phyloP scores from a whole-genome alignment of 2,329 filamentous ascomycete genomes.

The Cytospora piceae region DNA sequence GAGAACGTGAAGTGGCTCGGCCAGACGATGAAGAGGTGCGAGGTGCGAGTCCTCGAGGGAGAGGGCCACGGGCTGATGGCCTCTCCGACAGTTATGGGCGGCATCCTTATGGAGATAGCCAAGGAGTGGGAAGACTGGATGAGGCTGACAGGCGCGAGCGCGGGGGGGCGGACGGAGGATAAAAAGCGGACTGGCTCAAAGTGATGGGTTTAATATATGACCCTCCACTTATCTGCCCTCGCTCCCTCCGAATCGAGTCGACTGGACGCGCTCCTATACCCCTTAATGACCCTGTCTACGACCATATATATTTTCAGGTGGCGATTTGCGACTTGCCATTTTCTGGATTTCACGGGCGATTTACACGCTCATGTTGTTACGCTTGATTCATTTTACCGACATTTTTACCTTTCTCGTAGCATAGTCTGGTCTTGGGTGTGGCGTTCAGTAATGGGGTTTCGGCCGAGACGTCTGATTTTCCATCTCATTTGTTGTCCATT shows the following conservation, averaged over 20 bases:
- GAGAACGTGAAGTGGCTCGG: constrained; percentile 96
- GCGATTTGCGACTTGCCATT: neutral
- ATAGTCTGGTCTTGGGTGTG: neutral
- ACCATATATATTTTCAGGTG: neutral
- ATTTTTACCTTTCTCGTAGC: neutral
- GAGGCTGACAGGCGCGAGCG: constrained; percentile 51
- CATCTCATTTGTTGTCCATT: neutral
- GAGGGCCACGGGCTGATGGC: constrained; percentile 98
- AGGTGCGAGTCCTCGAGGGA: constrained; percentile 85
- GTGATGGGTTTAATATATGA: neutral
- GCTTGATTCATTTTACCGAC: neutral
- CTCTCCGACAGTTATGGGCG: constrained; percentile 88
- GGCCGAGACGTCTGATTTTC: neutral
- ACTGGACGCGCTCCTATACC: neutral
- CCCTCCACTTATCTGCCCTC: neutral
- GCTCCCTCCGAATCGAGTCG: neutral
- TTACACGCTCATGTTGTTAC: neutral
- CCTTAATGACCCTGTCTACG: neutral
- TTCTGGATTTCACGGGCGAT: neutral
- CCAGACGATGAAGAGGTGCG: constrained; percentile 89
- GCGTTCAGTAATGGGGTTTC: neutral
- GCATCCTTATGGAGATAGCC: constrained; percentile 91
- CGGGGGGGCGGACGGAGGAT: constrained; percentile 12
- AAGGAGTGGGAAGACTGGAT: constrained; percentile 93
- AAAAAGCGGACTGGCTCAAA: constrained; percentile 19